phyloP scores from a whole-genome alignment of 2,329 filamentous ascomycete species.

The Corinectria fuckeliana region DNA sequence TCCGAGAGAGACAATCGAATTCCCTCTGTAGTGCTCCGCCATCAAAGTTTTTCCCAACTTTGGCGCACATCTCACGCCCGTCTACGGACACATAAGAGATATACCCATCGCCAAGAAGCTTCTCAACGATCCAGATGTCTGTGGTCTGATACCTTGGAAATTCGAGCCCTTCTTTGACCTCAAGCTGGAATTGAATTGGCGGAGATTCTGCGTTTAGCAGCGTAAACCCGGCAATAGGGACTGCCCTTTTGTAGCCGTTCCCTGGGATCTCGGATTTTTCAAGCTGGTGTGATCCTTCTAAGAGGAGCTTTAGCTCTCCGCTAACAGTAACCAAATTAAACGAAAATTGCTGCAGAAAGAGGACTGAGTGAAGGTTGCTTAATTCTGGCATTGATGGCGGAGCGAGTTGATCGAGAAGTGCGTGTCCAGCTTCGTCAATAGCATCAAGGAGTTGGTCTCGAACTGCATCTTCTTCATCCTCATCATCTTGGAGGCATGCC shows the following conservation, averaged over 20 bases:
- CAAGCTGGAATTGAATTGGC: neutral
- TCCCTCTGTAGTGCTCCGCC: neutral
- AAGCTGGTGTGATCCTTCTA: neutral
- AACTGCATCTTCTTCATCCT: neutral
- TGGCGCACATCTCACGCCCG: neutral
- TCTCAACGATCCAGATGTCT: neutral
- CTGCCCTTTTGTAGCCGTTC: neutral
- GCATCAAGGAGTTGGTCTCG: neutral
- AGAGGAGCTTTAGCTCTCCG: neutral
- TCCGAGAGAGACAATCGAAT: conserved; percentile 1
- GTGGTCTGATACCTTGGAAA: neutral
- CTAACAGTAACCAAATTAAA: neutral
- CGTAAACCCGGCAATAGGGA: neutral
- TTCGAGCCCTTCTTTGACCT: neutral
- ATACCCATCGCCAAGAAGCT: neutral
- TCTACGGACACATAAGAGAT: neutral
- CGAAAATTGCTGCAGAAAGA: conserved; percentile 3
- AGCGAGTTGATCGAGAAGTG: neutral
- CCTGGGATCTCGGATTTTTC: neutral
- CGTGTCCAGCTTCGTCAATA: neutral
- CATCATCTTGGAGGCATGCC: neutral
- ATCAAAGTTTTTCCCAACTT: neutral
- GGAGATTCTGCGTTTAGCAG: neutral
- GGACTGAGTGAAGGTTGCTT: neutral
- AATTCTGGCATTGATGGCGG: neutral